Percentiles rank a stretch among this genome's conserved stretches.
These are phyloP conservation scores for Penicillium riverlandense DNA, from an alignment of 495 filamentous ascomycete species.

Conservation along the genomic window DNA sequence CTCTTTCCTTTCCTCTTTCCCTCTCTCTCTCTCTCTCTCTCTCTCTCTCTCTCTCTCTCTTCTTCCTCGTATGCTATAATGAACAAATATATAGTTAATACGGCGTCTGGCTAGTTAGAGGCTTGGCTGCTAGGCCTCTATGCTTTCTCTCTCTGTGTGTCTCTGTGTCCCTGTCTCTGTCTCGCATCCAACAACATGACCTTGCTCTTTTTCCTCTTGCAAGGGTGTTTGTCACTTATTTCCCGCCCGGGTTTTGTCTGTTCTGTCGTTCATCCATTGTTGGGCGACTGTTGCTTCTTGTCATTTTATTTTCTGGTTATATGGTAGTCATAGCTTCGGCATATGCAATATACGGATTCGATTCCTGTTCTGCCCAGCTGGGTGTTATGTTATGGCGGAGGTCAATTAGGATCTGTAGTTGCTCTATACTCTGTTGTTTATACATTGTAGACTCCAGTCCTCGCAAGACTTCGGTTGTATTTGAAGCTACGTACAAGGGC, in stretches of 20 bases:
- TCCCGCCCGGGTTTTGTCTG: background rate
- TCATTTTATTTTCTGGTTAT: no score
- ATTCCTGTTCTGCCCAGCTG: background rate
- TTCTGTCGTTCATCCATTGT: background rate
- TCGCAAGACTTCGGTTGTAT: no score
- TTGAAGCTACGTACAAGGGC: no score
- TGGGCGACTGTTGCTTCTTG: no score
- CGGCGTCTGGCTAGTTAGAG: conserved; percentile 34
- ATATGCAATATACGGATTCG: no score
- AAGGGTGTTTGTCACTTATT: no score
- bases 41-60: background rate
- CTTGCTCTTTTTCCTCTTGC: conserved; percentile 2
- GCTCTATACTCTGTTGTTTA: background rate
- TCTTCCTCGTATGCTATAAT: conserved; percentile 27
- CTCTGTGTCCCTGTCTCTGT: no score
- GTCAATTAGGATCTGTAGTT: no score
- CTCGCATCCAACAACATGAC: no score
- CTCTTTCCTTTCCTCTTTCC: conserved; percentile 1
- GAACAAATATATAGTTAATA: conserved; percentile 41
- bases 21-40: conserved; percentile 1
- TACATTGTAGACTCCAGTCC: background rate
- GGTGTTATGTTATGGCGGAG: background rate
- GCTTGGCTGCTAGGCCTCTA: conserved; percentile 2
- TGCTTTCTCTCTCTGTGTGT: background rate
- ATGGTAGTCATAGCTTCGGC: no score